A percentile compares a stretch with the other conserved stretches of the same genome.
Evolutionary conservation across 345 rosid genomes (phyloP).

Genomic region (Salix caprea): DNA sequence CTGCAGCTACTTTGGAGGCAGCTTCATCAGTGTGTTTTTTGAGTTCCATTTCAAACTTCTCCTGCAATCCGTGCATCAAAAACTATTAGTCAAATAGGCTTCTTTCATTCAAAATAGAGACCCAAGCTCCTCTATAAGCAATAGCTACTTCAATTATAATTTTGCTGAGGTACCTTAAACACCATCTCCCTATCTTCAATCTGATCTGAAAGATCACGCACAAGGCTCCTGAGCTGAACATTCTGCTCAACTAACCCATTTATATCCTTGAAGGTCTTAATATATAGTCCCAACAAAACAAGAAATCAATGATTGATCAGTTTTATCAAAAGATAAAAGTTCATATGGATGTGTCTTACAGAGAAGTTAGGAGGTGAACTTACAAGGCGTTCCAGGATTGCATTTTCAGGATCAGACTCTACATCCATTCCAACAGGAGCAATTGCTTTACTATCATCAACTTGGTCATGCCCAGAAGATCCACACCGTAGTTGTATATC

Average conservation of each 20-base stretch:
- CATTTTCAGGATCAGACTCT: constrained; percentile 62
- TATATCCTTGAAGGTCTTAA: constrained; percentile 73
- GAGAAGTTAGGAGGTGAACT: constrained; percentile 20
- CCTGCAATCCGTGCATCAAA: constrained; percentile 40
- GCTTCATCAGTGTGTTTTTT: constrained; percentile 71
- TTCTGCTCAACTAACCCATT: constrained; percentile 94
- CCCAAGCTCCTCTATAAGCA: constrained; percentile 9
- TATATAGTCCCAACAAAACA: background rate
- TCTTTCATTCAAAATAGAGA: too few relatives aligned
- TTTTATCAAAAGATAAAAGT: background rate
- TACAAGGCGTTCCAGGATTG: constrained; percentile 73
- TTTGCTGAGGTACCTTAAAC: constrained; percentile 56
- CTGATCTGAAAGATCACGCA: constrained; percentile 74
- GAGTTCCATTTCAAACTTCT: constrained; percentile 58
- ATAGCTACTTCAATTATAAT: background rate
- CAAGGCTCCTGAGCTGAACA: constrained; percentile 86
- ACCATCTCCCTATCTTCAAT: constrained; percentile 65
- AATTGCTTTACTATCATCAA: constrained; percentile 33
- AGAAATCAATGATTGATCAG: background rate
- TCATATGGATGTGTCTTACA: constrained; percentile 4
- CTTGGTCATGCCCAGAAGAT: constrained; percentile 39
- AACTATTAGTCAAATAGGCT: background rate
- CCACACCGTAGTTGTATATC: constrained; percentile 91
- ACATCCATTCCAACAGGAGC: constrained; percentile 43
- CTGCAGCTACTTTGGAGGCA: constrained; percentile 73